Conservation (phyloP, 805 yeast species). For the Henningerozyma blattae region DNA sequence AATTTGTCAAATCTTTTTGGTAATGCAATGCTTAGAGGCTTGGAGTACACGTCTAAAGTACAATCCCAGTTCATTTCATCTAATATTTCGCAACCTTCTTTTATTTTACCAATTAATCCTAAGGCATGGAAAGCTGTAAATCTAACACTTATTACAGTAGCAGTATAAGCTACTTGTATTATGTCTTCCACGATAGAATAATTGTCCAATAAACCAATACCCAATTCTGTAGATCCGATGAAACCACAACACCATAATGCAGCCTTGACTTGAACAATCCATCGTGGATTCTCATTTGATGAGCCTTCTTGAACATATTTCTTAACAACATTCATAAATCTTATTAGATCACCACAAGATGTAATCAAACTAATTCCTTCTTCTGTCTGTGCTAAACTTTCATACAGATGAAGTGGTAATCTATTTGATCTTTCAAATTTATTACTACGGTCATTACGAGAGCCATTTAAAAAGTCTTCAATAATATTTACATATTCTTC, state of each 20-base stretch:
- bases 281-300: slow-evolving; percentile 17
- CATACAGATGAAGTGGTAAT: slow-evolving; percentile 62
- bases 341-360: slow-evolving; percentile 34
- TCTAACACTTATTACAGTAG: slow-evolving; percentile 47
- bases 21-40: slow-evolving; percentile 31
- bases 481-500: slow-evolving; percentile 36
- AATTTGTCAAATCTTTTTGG: slow-evolving; percentile 27
- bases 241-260: slow-evolving; percentile 82
- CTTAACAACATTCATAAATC: slow-evolving; percentile 26
- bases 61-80: slow-evolving; percentile 73
- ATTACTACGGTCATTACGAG: background rate
- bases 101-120: slow-evolving; percentile 61
- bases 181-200: slow-evolving; percentile 42
- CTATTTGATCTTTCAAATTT: slow-evolving; percentile 7
- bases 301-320: slow-evolving; percentile 17
- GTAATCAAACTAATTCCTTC: slow-evolving; percentile 62
- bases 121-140: slow-evolving; percentile 71
- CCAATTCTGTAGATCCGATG: slow-evolving; percentile 61
- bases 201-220: slow-evolving; percentile 48
- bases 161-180: slow-evolving; percentile 33
- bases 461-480: slow-evolving; percentile 27
- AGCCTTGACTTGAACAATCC: slow-evolving; percentile 47
- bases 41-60: slow-evolving; percentile 31
- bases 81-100: slow-evolving; percentile 72
- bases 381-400: slow-evolving; percentile 65